These are phyloP conservation scores for Flueggea neowawraea DNA, from an alignment of 441 rosid species.

Conservation along the genomic window DNA sequence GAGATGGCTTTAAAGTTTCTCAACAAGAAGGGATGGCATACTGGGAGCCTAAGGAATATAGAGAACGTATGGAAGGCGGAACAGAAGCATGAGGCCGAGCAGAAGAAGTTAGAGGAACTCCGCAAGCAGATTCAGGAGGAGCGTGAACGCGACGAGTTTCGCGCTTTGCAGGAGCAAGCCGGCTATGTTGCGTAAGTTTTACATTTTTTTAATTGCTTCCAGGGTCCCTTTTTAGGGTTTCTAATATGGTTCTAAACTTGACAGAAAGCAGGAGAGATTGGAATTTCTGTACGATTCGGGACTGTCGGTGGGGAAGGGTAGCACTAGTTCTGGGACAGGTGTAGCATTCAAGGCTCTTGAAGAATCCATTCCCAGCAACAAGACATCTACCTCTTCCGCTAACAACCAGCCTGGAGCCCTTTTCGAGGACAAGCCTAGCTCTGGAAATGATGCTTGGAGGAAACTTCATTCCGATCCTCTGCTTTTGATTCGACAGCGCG, in stretches of 20 bases:
- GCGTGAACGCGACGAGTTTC: slow-evolving; percentile 83
- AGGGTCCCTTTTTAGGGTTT: too few species aligned
- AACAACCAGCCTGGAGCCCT: too few species aligned
- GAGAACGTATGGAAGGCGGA: too few species aligned
- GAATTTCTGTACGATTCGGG: slow-evolving; percentile 89
- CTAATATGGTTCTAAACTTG: too few species aligned
- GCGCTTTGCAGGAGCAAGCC: slow-evolving; percentile 86
- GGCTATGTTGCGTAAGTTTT: slow-evolving; percentile 67
- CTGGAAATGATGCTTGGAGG: slow-evolving; percentile 91
- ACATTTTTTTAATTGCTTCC: not conserved
- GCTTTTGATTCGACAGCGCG: too few species aligned
- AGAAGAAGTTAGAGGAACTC: slow-evolving; percentile 89
- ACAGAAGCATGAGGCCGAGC: too few species aligned
- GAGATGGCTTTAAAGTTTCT: too few species aligned
- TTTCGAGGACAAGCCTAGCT: slow-evolving; percentile 64
- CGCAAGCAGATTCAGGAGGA: slow-evolving; percentile 89
- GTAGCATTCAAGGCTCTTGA: slow-evolving; percentile 75
- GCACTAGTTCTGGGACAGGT: slow-evolving; percentile 44
- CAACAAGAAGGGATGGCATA: too few species aligned
- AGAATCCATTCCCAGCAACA: too few species aligned
- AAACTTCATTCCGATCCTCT: slow-evolving; percentile 91
- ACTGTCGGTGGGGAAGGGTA: too few species aligned
- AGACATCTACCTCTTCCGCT: too few species aligned
- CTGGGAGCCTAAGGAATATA: too few species aligned
- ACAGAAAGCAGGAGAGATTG: slow-evolving; percentile 92